phyloP scores from a whole-genome alignment of 2,329 filamentous ascomycete genomes.

The Phialemoniopsis sp. region DNA sequence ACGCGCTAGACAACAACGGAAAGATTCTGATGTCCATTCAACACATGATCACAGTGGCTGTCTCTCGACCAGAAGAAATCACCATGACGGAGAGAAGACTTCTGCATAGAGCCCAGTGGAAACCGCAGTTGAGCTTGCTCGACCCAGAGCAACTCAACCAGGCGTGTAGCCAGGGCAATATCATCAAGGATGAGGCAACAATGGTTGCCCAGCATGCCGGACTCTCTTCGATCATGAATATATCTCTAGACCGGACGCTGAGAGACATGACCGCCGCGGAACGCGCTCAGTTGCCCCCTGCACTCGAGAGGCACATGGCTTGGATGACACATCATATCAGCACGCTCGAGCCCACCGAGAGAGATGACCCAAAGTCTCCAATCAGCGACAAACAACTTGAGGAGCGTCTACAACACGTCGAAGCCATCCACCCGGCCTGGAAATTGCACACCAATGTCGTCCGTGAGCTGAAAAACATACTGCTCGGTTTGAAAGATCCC shows the following conservation, averaged over 20 bases:
- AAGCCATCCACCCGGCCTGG: constrained; percentile 21
- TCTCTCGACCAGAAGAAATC: constrained; percentile 14
- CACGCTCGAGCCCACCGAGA: constrained; percentile 9
- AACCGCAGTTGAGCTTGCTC: constrained; percentile 30
- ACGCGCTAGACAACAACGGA: constrained; percentile 22
- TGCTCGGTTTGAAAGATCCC: constrained; percentile 25
- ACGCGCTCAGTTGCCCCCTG: constrained; percentile 9
- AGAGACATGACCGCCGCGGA: constrained; percentile 11
- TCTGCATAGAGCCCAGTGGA: constrained; percentile 28
- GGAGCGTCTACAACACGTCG: constrained; percentile 16
- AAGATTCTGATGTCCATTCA: constrained; percentile 19
- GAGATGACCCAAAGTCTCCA: constrained; percentile 7
- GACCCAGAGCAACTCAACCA: constrained; percentile 17
- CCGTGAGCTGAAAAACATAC: constrained; percentile 22
- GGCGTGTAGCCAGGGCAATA: constrained; percentile 13
- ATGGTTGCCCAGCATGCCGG: constrained; percentile 10
- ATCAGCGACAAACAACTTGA: constrained; percentile 20
- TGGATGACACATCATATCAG: constrained; percentile 24
- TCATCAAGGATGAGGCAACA: constrained; percentile 16
- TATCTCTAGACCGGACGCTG: constrained; percentile 7
- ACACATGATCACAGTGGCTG: constrained; percentile 15
- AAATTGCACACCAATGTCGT: constrained; percentile 21
- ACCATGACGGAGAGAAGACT: constrained; percentile 7
- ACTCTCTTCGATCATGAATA: constrained; percentile 4
- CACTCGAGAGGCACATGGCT: constrained; percentile 17